Base-by-base conservation (phyloP, 352 stramenopile genomes). In the Aphanomyces astaci region DNA sequence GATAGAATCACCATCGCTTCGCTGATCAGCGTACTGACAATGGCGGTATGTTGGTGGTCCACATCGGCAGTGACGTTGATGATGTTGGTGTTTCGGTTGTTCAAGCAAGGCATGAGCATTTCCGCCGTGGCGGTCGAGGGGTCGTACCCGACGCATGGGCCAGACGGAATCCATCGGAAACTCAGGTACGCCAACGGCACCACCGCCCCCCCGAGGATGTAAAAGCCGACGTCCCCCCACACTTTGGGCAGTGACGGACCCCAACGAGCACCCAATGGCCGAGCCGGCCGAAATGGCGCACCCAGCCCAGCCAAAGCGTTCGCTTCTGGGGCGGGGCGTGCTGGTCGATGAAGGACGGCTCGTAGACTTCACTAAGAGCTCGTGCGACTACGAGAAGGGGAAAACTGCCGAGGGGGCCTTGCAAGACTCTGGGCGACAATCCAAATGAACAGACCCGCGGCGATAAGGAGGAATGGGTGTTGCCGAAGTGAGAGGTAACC, bases 301-400 rank as follows among this genome's bases (percentile, higher is more conserved):
- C 92, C 11, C 91, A 48, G 27, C 73, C 81, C 13, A 94, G 71
- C 76, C 81, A 94, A 36, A 82, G 59, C 4, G 81, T 82, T 25
- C 70, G 66, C n/a, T 73, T 53, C 2, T 69, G 19, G 39, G 71
- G 53, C 13, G 71, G 70, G 1, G 73, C 82, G 40, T 74, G 66
- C 71, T 90, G 79, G 52, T 87, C 77, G 66, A 94, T 89, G 52
- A 90, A 80, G 3, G 85, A 78, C 19, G 80, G 76, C n/a, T 80
- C 77, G 0, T 88, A 70, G 4, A 78, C 72, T 32, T 88, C 72
- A 71, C n/a, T 88, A 84, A 4, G 76, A 72, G 32, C 85, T 78
- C 85, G 56, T 45, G 66, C 75, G n/a, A 88, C 56, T 31, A 86
- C 54, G 13, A 91, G 66, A 10, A 88, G 60, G 4, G 67, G 71